Evolutionary conservation across 768 basidiomycete genomes (phyloP).

Genomic region (Mrakia frigida): DNA sequence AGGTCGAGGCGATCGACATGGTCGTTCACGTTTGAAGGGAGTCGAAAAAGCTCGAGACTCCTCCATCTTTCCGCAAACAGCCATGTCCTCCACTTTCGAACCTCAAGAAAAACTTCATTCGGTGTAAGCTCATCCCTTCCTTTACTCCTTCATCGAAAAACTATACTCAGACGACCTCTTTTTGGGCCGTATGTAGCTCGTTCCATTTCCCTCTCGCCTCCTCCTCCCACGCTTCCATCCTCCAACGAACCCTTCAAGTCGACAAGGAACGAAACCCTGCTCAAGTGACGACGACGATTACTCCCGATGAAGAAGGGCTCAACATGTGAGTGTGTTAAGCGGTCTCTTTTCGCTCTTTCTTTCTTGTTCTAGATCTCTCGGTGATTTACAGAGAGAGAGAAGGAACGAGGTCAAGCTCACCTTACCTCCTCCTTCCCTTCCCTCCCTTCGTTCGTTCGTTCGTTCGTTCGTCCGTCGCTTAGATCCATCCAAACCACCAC

Average conservation of each 20-base stretch:
- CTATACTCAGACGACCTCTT: neutral
- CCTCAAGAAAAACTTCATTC: slow-evolving; percentile 18
- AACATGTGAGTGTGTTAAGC: slow-evolving; percentile 1
- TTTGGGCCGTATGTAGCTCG: neutral
- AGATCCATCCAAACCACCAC: slow-evolving; percentile 27
- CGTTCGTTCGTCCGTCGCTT: neutral
- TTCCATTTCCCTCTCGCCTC: slow-evolving; percentile 28
- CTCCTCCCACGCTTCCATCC: slow-evolving; percentile 18
- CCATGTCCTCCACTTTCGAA: neutral
- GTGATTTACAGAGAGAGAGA: no score
- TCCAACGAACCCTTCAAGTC: slow-evolving; percentile 24
- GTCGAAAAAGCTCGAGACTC: neutral
- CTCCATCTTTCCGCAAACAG: neutral
- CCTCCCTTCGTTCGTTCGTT: neutral
- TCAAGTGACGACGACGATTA: slow-evolving; percentile 10
- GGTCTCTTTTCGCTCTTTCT: neutral
- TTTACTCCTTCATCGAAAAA: no score
- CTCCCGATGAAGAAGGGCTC: neutral
- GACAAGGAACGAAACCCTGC: slow-evolving; percentile 24
- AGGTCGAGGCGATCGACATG: neutral
- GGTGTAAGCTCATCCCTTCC: neutral
- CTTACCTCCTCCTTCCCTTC: neutral
- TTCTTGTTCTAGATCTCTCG: no score
- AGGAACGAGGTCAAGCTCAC: neutral
- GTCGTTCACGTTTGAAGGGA: neutral